phyloP scores from a whole-genome alignment of 202 grass and related monocot genomes.

The Schoenoplectus triqueter region DNA sequence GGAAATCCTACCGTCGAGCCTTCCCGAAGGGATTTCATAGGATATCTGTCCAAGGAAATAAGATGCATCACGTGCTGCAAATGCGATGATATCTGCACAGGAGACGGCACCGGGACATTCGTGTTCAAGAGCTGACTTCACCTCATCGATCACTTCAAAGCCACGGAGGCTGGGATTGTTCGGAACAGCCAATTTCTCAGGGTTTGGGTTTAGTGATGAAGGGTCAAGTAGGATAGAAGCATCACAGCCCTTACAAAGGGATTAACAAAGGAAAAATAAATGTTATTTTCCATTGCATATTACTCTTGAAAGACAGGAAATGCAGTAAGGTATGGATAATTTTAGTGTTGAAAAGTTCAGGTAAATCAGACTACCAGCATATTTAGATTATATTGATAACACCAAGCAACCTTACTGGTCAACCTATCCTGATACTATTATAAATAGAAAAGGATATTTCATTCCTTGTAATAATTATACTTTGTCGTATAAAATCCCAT shows the following conservation, averaged over 20 bases:
- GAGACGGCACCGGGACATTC: slow-evolving; percentile 46
- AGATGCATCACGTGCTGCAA: slow-evolving; percentile 55
- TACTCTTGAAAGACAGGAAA: too few relatives aligned
- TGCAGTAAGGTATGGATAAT: too few relatives aligned
- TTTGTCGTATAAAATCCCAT: too few relatives aligned
- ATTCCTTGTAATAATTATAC: too few relatives aligned
- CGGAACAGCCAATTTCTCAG: slow-evolving; percentile 39
- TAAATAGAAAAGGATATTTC: too few relatives aligned
- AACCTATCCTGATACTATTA: too few relatives aligned
- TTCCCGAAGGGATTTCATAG: slow-evolving; percentile 43
- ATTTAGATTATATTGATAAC: too few relatives aligned
- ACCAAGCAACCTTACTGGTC: too few relatives aligned
- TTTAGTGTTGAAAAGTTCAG: too few relatives aligned
- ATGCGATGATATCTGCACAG: slow-evolving; percentile 63
- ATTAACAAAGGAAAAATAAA: neutral
- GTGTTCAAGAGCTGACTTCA: slow-evolving; percentile 44
- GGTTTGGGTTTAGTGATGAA: slow-evolving; percentile 18
- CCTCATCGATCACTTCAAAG: slow-evolving; percentile 59
- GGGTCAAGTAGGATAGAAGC: slow-evolving; percentile 54
- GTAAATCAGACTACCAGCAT: too few relatives aligned
- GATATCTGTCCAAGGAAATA: slow-evolving; percentile 46
- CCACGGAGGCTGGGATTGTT: slow-evolving; percentile 55
- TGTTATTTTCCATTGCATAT: too few relatives aligned
- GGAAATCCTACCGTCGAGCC: slow-evolving; percentile 50
- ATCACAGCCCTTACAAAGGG: slow-evolving; percentile 53